phyloP scores from a whole-genome alignment of 768 basidiomycete species.

The Krasilnikovozyma curviuscula region DNA sequence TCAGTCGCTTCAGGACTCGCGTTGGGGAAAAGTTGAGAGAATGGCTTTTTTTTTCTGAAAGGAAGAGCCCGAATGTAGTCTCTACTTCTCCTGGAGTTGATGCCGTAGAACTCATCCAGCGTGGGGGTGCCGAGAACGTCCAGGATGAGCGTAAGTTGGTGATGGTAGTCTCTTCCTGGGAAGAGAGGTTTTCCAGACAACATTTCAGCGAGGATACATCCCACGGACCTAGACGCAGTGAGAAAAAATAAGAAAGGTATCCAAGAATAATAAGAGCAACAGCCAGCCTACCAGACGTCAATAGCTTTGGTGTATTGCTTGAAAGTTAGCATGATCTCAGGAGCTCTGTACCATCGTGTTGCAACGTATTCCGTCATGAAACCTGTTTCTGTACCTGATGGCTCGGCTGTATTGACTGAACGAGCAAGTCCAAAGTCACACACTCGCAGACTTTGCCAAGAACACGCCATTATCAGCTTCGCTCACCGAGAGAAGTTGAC shows the following conservation, averaged over 20 bases:
- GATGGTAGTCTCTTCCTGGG: slow-evolving; percentile 84
- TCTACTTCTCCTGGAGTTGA: slow-evolving; percentile 49
- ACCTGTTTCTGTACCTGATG: slow-evolving; percentile 23
- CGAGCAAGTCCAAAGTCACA: slow-evolving; percentile 12
- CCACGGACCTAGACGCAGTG: too few relatives aligned
- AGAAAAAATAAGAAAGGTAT: too few relatives aligned
- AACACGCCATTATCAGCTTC: slow-evolving; percentile 14
- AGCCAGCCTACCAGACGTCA: slow-evolving; percentile 32
- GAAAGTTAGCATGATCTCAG: slow-evolving; percentile 34
- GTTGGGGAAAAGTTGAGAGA: slow-evolving; percentile 49
- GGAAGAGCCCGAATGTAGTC: slow-evolving; percentile 39
- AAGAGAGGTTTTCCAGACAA: slow-evolving; percentile 77
- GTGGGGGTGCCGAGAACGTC: slow-evolving; percentile 60
- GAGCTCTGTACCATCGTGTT: slow-evolving; percentile 52
- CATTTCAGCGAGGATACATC: slow-evolving; percentile 81
- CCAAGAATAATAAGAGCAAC: too few relatives aligned
- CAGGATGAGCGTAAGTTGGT: slow-evolving; percentile 79
- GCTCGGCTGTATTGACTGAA: slow-evolving; percentile 10
- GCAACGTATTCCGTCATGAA: slow-evolving; percentile 65
- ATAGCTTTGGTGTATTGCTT: slow-evolving; percentile 34
- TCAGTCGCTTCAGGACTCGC: slow-evolving; percentile 37
- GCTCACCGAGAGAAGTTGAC: slow-evolving; percentile 64
- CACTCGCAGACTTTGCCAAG: slow-evolving; percentile 8
- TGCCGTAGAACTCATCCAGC: slow-evolving; percentile 87
- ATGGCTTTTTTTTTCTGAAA: slow-evolving; percentile 60